Evolutionary conservation across 179 eudicot species (phyloP), one percentile per base, ranked within the genome.

Genomic region (Drosera spatulata): DNA sequence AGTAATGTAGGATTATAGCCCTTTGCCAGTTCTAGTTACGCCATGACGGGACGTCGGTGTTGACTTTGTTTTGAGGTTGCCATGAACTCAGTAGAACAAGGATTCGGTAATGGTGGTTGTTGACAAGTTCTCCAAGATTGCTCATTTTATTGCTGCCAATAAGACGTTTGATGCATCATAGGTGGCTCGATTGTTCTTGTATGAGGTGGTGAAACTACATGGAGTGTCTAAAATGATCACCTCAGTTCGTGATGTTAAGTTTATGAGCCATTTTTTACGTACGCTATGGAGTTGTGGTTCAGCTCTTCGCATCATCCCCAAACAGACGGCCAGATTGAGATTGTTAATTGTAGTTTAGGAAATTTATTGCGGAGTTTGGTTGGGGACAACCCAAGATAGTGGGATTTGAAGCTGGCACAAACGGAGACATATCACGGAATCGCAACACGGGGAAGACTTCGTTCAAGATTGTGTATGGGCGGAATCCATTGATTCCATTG

Each of bases 101-200:
- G 55, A 61, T 61, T 9, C 33, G 6, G 39, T 50, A 4, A 48
- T 61, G 55, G 56, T 61, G 2, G 46, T 61, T 10, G 42, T 47
- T 8, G 56, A 50, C 49, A 7, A 10, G 3, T 50, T 61, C 46
- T 12, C 37, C 22, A 61, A 61, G 53, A 50, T 50, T 55, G 56
- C 44, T 2, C 46, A 61, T 10, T 50, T 49, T 38, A 41, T 61
- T 38, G 7, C 55, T 2, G 49, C 33, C 13, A 4, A 11, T 11
- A 61, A 50, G 55, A 61, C 43, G 9, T 6, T 48, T 10, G 55
- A 61, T 61, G 55, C 64, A 2, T 4, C 64, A 1, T 45, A 49
- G 12, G 40, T 61, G 3, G 45, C 64, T 10, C 11, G 39, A 38
- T 38, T 61, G 3, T 50, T 7, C 13, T 61, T 61, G 12, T 48